Base-by-base conservation (phyloP, 176 grass and related monocot genomes). In the Avena sativa region DNA sequence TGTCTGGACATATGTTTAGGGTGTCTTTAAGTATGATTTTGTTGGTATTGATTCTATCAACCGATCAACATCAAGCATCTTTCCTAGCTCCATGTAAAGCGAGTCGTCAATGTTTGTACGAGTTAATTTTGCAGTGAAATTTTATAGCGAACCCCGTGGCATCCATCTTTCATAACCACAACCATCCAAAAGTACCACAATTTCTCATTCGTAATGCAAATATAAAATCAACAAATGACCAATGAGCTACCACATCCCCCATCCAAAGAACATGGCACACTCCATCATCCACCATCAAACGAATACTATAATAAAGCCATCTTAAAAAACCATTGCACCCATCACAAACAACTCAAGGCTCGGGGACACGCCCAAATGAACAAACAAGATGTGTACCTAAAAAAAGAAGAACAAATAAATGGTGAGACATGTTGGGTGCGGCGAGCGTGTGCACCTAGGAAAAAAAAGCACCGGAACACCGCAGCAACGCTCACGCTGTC, bases 371-470 rank as follows among this genome's bases (percentile, higher is more conserved):
- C 61, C 15, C 63, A 68, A 38, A 19, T 3, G 14, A 68, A 36
- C 65, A 68, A 19, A 43, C 40, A 43, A 43, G 40, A 43, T 38
- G 38, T 40, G 38, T 40, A 40, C 5, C 38, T 1, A 43, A 43
- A 43, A 43, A 43, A 43, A 43, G 6, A 43, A 43, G 40, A 43
- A 43, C 40, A 43, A 43, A 43, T 6, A 43, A 0, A 40, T 36
- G 0, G 28, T 19, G 66, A 40, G 66, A 40, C 32, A 70, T 40
- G 66, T 43, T 40, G 66, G 66, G 66, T 69, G 32, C 66, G 66
- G 34, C 66, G 32, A 69, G 32, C 66, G 66, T 70, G 66, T 70
- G 66, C 66, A 70, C 66, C 66, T 4, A 70, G 66, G 16, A 19
- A 40, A 70, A 19, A 20, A 57, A 5, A 19, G 16, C 16, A 32